Conservation (phyloP, 495 filamentous ascomycete species). For the Aspergillus baeticus region DNA sequence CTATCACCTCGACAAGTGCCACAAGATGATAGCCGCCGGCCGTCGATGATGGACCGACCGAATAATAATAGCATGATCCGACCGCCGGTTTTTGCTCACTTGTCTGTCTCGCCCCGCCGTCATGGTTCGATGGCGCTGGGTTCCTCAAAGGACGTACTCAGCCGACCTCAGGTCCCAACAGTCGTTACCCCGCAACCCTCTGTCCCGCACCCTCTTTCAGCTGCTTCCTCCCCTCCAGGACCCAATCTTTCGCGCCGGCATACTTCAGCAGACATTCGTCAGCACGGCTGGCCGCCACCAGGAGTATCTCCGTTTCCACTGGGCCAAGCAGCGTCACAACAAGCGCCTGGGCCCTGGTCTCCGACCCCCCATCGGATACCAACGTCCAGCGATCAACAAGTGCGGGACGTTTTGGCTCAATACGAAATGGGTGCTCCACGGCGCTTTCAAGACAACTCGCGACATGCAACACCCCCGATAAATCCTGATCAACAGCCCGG, state of each 20-base stretch:
- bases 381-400: conserved; percentile 69
- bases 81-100: conserved; percentile 74
- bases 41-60: conserved; percentile 42
- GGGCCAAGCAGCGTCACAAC: conserved; percentile 23
- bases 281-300: conserved; percentile 76
- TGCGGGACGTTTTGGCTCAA: conserved; percentile 76
- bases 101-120: conserved; percentile 74
- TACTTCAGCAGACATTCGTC: conserved; percentile 93
- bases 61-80: conserved; percentile 44
- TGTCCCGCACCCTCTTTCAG: conserved; percentile 72
- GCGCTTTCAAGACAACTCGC: conserved; percentile 54
- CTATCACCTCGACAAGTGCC: conserved; percentile 90
- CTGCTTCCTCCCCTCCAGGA: conserved; percentile 69
- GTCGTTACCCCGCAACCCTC: conserved; percentile 64
- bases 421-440: conserved; percentile 73
- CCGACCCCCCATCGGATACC: conserved; percentile 74
- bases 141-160: too few species aligned
- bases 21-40: conserved; percentile 78
- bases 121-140: conserved; percentile 84
- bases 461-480: conserved; percentile 70
- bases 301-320: conserved; percentile 65
- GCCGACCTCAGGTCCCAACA: conserved; percentile 65
- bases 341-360: conserved; percentile 75
- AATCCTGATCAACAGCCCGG: conserved; percentile 47
- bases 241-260: conserved; percentile 78